Base-by-base conservation (phyloP, 805 yeast genomes). In the Metschnikowia chrysomelidarum region DNA sequence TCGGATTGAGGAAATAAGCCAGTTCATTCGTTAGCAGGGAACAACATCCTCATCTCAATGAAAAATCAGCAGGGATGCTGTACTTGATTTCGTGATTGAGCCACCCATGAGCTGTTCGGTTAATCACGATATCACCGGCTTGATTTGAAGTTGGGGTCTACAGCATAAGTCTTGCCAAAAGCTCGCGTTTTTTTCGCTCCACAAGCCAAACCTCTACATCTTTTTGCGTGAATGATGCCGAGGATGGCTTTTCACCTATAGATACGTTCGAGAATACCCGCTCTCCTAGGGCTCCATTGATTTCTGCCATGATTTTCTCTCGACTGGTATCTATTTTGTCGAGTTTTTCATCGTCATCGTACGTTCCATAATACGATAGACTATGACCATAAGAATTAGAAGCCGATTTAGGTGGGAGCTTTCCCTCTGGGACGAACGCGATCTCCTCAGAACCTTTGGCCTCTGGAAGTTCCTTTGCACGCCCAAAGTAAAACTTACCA, bases 381-480 rank as follows among this genome's bases (percentile, higher is more conserved):
- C 33, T 15, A 17, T 27, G 17, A 19, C 5, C 15, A 1, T 12
- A 24, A 4, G 13, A 19, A 7, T 24, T 9, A 50, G 26, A 56
- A 38, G 26, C 51, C 45, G 13, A 47, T 46, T 15, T 30, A 3
- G 7, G 8, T 12, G 10, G 45, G 44, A 24, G 36, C 50, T 28
- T 36, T 64, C 30, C 29, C 22, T 19, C 22, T 19, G 22, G 22
- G n/a, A n/a, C n/a, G 4, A 27, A 24, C 15, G 12, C 23, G 32
- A 24, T 29, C 19, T 36, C 26, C 10, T 25, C 39, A 7, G 27
- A 30, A 2, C 19, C 31, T 25, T 57, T 54, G 4, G 83, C 89
- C 43, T 85, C 96, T 0, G 87, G 83, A 7, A 88, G 60, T 27
- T 87, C 91, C 34, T 76, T 69, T 0, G 96, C 95, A 31, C 95